Evolutionary conservation across 148 eudicot genomes (phyloP).

Genomic region (Bassia scoparia): DNA sequence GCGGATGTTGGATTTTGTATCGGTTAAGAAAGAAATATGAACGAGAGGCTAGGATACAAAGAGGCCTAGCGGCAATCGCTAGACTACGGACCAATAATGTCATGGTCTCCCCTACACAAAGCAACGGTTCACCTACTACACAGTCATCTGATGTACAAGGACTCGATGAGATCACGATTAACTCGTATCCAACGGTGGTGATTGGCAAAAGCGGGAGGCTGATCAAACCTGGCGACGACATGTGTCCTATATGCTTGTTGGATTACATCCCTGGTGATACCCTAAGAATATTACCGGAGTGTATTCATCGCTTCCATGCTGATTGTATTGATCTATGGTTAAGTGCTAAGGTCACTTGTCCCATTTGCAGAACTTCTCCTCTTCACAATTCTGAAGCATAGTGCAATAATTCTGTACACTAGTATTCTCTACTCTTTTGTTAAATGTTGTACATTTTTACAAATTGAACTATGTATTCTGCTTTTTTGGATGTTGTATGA

Average conservation of each 20-base stretch:
- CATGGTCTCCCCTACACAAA: neutral
- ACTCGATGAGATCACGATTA: constrained; percentile 34
- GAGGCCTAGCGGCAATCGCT: neutral
- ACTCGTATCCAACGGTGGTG: constrained; percentile 42
- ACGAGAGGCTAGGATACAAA: too few relatives aligned
- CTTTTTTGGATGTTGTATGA: too few relatives aligned
- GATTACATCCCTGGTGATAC: constrained; percentile 14
- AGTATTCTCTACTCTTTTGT: neutral
- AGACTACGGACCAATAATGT: neutral
- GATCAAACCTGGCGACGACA: constrained; percentile 26
- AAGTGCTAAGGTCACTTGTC: constrained; percentile 40
- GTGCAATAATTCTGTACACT: too few relatives aligned
- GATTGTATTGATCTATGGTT: constrained; percentile 68
- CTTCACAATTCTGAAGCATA: too few relatives aligned
- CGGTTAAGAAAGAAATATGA: too few relatives aligned
- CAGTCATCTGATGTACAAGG: neutral
- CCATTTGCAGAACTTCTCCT: constrained; percentile 44
- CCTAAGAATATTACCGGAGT: constrained; percentile 35
- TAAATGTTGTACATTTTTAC: too few relatives aligned
- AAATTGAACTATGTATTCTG: too few relatives aligned
- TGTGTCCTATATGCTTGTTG: constrained; percentile 21
- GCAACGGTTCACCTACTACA: neutral
- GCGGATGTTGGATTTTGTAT: too few relatives aligned
- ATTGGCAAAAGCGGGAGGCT: constrained; percentile 41
- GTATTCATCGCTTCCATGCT: constrained; percentile 61